Evolutionary conservation across 202 grass and related monocot species (phyloP).

Genomic region (Schoenoplectus triqueter): DNA sequence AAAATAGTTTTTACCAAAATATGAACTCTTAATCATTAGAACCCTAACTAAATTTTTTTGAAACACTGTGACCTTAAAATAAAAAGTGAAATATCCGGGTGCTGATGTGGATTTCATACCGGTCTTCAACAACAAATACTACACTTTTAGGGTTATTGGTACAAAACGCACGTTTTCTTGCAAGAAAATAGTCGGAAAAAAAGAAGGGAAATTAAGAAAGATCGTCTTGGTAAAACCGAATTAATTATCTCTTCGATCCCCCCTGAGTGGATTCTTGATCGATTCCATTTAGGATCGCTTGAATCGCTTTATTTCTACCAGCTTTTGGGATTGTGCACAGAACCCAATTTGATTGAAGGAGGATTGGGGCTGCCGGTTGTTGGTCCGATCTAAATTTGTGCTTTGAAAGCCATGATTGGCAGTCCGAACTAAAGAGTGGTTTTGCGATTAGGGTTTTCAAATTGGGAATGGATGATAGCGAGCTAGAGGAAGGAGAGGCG

Average conservation of each 20-base stretch:
- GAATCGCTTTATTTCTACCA: slow-evolving; percentile 5
- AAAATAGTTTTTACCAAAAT: too few relatives aligned
- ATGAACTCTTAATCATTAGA: too few relatives aligned
- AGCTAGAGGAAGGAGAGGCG: slow-evolving; percentile 87
- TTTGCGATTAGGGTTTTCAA: slow-evolving; percentile 35
- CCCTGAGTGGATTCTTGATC: too few relatives aligned
- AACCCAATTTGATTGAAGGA: neutral
- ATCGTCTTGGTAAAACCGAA: slow-evolving; percentile 36
- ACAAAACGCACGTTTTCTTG: slow-evolving; percentile 39
- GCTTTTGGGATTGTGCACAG: neutral
- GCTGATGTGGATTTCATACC: neutral
- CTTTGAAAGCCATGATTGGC: slow-evolving; percentile 25
- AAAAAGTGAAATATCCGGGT: neutral
- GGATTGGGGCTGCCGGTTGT: slow-evolving; percentile 21
- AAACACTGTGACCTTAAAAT: neutral
- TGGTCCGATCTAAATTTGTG: slow-evolving; percentile 17
- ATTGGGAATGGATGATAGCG: slow-evolving; percentile 54
- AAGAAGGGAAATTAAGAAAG: slow-evolving; percentile 28
- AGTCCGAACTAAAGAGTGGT: neutral
- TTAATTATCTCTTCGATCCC: slow-evolving; percentile 27
- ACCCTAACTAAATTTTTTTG: too few relatives aligned
- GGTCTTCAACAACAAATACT: slow-evolving; percentile 22
- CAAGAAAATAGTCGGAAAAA: slow-evolving; percentile 28
- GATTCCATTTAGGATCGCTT: neutral
- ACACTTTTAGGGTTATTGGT: neutral